Evolutionary conservation across 2,329 filamentous ascomycete genomes (phyloP).

Genomic region (Aspergillus calidoustus): DNA sequence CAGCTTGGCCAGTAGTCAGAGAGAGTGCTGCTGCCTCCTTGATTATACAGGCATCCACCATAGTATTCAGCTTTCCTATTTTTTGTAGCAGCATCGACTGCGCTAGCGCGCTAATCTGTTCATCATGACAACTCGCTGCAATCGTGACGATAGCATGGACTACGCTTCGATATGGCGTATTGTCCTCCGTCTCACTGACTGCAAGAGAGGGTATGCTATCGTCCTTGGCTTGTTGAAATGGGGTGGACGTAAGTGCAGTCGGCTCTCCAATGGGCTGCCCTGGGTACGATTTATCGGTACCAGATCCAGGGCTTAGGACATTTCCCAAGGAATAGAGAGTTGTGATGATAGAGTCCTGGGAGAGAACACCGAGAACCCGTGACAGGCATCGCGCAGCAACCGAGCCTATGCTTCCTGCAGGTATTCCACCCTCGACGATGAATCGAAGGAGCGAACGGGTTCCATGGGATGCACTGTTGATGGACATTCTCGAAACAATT

Average conservation of each 20-base stretch:
- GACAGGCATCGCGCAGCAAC: constrained; percentile 86
- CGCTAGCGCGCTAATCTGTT: constrained; percentile 90
- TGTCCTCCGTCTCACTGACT: constrained; percentile 76
- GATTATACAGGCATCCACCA: constrained; percentile 84
- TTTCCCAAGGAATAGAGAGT: constrained; percentile 97
- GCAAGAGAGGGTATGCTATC: constrained; percentile 70
- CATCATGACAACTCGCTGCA: constrained; percentile 77
- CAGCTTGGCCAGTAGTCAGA: constrained; percentile 74
- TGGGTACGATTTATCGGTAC: constrained; percentile 51
- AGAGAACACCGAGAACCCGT: constrained; percentile 77
- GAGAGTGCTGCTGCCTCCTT: constrained; percentile 79
- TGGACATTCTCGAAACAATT: constrained; percentile 75
- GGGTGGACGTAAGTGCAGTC: constrained; percentile 55
- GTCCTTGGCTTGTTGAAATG: constrained; percentile 37
- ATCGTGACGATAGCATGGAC: constrained; percentile 95
- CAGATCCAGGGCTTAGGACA: constrained; percentile 75
- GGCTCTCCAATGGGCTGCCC: constrained; percentile 33
- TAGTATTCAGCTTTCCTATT: constrained; percentile 78
- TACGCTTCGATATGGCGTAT: constrained; percentile 80
- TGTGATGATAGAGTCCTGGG: constrained; percentile 91
- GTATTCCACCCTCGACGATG: constrained; percentile 73
- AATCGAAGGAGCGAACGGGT: constrained; percentile 82
- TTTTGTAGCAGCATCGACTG: constrained; percentile 98
- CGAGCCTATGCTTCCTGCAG: constrained; percentile 69
- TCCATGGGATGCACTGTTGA: constrained; percentile 72